Evolutionary conservation across 768 basidiomycete genomes (phyloP).

Genomic region (Cubamyces lactineus): DNA sequence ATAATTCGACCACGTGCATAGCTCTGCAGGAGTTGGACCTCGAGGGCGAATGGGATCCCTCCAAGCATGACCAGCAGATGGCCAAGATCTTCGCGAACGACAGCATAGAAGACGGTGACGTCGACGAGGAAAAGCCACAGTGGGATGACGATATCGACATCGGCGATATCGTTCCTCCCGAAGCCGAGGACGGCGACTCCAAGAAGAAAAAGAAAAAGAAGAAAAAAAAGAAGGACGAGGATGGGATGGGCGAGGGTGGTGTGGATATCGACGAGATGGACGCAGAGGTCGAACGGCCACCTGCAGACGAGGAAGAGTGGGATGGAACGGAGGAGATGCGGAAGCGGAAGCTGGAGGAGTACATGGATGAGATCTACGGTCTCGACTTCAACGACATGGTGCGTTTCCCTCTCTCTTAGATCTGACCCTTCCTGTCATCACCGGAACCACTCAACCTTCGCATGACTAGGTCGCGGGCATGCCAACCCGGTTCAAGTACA

Average conservation of each 20-base stretch:
- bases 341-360: conserved; percentile 79
- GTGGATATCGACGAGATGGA: conserved; percentile 52
- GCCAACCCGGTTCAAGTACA: conserved; percentile 93
- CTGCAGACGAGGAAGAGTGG: conserved; percentile 71
- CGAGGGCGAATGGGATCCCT: conserved; percentile 93
- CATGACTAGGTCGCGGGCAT: conserved; percentile 75
- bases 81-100: conserved; percentile 66
- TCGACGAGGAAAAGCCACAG: conserved; percentile 67
- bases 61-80: conserved; percentile 84
- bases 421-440: background rate
- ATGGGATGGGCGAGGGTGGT: conserved; percentile 50
- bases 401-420: conserved; percentile 32
- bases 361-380: conserved; percentile 89
- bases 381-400: conserved; percentile 97
- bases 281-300: conserved; percentile 61
- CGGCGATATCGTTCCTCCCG: conserved; percentile 54
- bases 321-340: conserved; percentile 91
- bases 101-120: conserved; percentile 37
- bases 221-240: conserved; percentile 43
- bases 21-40: conserved; percentile 76
- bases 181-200: conserved; percentile 40
- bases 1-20: conserved; percentile 30
- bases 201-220: conserved; percentile 65
- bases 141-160: conserved; percentile 95
- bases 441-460: conserved; percentile 12